phyloP scores from a whole-genome alignment of 116 monocot species.

The Iris pallida region DNA sequence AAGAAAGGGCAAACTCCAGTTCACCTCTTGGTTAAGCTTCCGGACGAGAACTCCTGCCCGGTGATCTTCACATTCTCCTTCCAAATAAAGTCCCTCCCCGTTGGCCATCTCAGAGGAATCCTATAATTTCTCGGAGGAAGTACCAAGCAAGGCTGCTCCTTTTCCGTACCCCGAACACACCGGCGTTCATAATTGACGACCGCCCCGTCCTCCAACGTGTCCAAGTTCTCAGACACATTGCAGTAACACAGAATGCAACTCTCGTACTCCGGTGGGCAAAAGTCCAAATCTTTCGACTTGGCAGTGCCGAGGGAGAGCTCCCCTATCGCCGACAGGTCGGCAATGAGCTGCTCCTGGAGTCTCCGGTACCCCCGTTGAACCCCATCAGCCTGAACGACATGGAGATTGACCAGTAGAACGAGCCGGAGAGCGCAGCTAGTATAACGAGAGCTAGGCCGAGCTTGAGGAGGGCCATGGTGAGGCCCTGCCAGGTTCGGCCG shows the following conservation, averaged over 20 bases:
- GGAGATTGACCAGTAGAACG: slow-evolving; percentile 64
- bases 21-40: slow-evolving; percentile 46
- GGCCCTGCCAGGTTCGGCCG: slow-evolving; percentile 6
- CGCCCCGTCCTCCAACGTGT: neutral
- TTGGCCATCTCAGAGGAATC: slow-evolving; percentile 43
- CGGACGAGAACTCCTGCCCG: slow-evolving; percentile 33
- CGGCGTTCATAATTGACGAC: neutral
- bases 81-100: slow-evolving; percentile 48
- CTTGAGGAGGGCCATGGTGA: slow-evolving; percentile 27
- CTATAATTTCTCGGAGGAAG: slow-evolving; percentile 38
- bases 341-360: slow-evolving; percentile 63
- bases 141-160: slow-evolving; percentile 22
- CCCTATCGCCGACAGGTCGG: slow-evolving; percentile 53
- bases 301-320: slow-evolving; percentile 45
- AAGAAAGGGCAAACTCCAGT: neutral
- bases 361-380: slow-evolving; percentile 41
- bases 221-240: slow-evolving; percentile 39
- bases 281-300: slow-evolving; percentile 45
- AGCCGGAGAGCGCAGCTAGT: slow-evolving; percentile 29
- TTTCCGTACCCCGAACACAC: neutral
- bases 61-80: slow-evolving; percentile 45
- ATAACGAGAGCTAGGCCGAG: slow-evolving; percentile 32
- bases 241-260: slow-evolving; percentile 70
- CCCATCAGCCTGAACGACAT: slow-evolving; percentile 33
- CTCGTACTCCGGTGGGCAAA: slow-evolving; percentile 59